Conservation (phyloP, 305 asterid genomes). For the Nicotiana rustica region DNA sequence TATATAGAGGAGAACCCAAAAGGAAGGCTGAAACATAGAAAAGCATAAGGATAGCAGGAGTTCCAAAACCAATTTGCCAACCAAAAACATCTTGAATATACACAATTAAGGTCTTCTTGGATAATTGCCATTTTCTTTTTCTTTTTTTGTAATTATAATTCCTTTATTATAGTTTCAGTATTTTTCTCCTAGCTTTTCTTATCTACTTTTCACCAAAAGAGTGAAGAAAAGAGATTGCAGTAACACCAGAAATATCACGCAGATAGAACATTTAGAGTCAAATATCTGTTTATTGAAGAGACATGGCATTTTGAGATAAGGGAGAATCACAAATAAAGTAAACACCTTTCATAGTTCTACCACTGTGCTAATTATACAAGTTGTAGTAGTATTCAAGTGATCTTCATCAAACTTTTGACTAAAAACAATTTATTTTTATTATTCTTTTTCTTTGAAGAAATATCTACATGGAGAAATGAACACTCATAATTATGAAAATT, state of each 20-base stretch:
- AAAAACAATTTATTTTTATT: neutral
- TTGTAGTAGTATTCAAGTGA: neutral
- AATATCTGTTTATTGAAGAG: neutral
- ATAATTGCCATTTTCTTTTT: neutral
- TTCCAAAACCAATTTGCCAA: conserved; percentile 29
- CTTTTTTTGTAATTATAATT: no score
- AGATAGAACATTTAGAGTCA: neutral
- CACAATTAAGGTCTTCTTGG: conserved; percentile 14
- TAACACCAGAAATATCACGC: neutral
- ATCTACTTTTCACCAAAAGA: neutral
- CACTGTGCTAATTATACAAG: neutral
- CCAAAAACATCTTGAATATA: conserved; percentile 63
- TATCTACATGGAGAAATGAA: neutral
- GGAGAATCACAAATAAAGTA: neutral
- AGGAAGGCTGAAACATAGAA: conserved; percentile 26
- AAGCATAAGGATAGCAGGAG: conserved; percentile 26
- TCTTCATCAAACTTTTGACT: neutral
- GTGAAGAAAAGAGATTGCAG: neutral
- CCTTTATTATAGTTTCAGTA: no score
- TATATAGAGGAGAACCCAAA: conserved; percentile 56
- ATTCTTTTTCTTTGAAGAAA: neutral
- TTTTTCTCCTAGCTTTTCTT: neutral
- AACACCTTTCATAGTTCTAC: neutral
- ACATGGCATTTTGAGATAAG: neutral
- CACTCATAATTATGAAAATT: neutral